These are phyloP conservation scores for Plasmodium vivax DNA, from an alignment of 169 alveolate species.

Conservation along the genomic window DNA sequence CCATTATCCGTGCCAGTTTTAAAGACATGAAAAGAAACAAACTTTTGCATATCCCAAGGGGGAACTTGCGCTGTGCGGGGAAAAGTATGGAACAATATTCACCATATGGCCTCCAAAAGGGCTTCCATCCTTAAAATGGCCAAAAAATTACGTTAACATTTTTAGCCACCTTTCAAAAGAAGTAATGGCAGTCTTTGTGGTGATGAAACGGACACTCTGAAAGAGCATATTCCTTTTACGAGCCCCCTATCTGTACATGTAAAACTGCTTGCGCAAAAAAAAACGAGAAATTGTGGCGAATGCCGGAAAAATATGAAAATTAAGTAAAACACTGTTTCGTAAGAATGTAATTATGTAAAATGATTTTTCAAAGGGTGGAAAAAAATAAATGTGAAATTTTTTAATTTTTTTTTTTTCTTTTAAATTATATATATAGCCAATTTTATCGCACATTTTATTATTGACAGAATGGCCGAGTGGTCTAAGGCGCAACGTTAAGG, in stretches of 20 bases:
- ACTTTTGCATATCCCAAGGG: neutral
- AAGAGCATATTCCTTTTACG: neutral
- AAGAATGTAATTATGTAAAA: neutral
- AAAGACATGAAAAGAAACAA: neutral
- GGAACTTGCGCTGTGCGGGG: neutral
- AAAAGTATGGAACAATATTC: neutral
- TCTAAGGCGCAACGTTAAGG: conserved; percentile 99
- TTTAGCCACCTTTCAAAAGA: neutral
- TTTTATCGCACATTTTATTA: neutral
- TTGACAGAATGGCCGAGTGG: conserved; percentile 97
- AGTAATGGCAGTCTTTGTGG: neutral
- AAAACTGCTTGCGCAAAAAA: neutral
- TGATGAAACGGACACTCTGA: neutral
- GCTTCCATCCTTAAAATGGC: neutral
- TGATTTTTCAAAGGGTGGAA: neutral
- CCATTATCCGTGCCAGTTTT: neutral
- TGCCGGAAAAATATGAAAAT: neutral
- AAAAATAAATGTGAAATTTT: neutral
- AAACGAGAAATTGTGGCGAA: neutral
- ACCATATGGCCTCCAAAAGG: neutral
- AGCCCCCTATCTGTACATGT: neutral
- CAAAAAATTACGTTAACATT: no score
- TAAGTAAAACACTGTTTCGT: neutral
- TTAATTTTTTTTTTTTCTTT: neutral
- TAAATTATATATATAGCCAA: neutral